Evolutionary conservation across 1,284 basidiomycete species (phyloP).

Genomic region (Phellinidium pouzarii): DNA sequence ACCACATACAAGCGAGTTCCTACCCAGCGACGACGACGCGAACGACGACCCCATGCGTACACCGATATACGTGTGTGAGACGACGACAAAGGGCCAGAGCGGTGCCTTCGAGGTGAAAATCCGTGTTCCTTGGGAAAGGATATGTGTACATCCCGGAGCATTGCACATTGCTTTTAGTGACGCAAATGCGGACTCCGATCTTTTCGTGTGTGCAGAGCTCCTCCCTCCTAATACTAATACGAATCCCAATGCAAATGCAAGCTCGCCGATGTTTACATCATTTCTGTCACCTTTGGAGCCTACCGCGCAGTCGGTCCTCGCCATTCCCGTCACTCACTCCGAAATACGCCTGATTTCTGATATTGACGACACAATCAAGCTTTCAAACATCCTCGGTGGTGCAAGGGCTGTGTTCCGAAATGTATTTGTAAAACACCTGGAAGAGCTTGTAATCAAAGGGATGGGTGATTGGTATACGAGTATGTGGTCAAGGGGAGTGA

Average conservation of each 20-base stretch:
- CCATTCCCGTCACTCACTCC: constrained; percentile 46
- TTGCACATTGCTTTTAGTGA: constrained; percentile 55
- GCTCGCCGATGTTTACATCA: constrained; percentile 23
- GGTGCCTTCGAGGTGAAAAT: constrained; percentile 57
- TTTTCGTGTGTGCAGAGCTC: constrained; percentile 51
- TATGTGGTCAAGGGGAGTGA: constrained; percentile 62
- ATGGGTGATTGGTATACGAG: constrained; percentile 79
- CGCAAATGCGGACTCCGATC: constrained; percentile 42
- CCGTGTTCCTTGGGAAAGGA: constrained; percentile 57
- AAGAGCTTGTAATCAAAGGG: constrained; percentile 75
- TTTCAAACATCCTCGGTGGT: constrained; percentile 66
- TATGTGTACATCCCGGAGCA: constrained; percentile 55
- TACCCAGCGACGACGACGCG: constrained; percentile 23
- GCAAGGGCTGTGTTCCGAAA: constrained; percentile 72
- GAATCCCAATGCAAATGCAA: background rate
- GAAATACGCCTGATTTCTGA: constrained; percentile 81
- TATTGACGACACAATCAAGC: constrained; percentile 91
- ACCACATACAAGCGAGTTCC: constrained; percentile 19
- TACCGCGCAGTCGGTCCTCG: constrained; percentile 6
- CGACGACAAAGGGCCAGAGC: constrained; percentile 59
- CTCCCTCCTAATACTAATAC: constrained; percentile 26
- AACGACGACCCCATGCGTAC: constrained; percentile 40
- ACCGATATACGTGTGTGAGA: constrained; percentile 28
- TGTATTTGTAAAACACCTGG: constrained; percentile 70
- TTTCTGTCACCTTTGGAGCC: background rate